These are phyloP conservation scores for Candida morakotiae DNA, from an alignment of 805 yeast genomes.

Conservation along the genomic window DNA sequence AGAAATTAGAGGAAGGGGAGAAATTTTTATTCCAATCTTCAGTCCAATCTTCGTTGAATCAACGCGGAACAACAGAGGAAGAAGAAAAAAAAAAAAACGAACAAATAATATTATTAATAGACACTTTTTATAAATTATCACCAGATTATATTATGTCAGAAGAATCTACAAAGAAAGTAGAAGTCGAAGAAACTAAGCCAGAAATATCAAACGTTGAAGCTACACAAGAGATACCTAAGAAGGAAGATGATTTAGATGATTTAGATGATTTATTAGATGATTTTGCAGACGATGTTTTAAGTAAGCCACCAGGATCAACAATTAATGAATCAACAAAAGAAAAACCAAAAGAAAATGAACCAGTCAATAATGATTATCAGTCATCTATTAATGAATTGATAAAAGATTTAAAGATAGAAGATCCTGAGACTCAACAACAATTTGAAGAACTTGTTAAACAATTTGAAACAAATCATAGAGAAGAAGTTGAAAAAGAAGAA, in stretches of 20 bases:
- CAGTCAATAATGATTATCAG: constrained; percentile 30
- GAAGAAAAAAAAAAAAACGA: no score
- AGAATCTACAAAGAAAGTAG: not conserved
- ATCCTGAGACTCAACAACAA: constrained; percentile 49
- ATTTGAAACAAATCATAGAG: constrained; percentile 31
- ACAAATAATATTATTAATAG: no score
- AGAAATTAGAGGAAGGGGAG: not conserved
- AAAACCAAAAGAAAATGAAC: constrained; percentile 10
- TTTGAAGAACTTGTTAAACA: constrained; percentile 46
- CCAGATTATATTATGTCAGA: not conserved
- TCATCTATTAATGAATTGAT: constrained; percentile 39
- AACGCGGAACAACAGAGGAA: no score
- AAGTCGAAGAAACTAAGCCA: constrained; percentile 1
- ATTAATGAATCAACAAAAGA: constrained; percentile 16
- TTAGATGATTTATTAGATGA: constrained; percentile 84
- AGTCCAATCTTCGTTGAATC: not conserved
- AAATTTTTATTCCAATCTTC: not conserved
- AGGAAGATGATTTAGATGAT: constrained; percentile 60
- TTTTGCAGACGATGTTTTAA: constrained; percentile 66
- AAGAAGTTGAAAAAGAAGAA: constrained; percentile 24
- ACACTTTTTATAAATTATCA: no score
- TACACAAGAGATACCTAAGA: constrained; percentile 6
- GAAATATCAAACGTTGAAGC: constrained; percentile 1
- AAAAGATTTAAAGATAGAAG: constrained; percentile 44
- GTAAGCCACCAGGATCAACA: constrained; percentile 54